Base-by-base conservation (phyloP, 768 basidiomycete genomes). In the Collybia nuda region DNA sequence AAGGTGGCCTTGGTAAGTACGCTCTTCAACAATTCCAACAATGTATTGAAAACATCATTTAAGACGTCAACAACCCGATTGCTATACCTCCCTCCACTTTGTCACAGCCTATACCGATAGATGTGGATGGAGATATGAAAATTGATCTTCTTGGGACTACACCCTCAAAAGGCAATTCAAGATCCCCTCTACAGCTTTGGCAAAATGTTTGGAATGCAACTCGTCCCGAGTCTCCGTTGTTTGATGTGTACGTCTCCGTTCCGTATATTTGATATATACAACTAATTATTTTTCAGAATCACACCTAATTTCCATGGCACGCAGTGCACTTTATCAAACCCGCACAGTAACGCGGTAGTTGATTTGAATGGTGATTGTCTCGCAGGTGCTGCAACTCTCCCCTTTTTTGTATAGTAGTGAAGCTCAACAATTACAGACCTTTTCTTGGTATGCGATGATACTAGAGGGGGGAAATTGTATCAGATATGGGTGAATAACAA, bases 311-410 rank as follows among this genome's bases (percentile, higher is more conserved):
- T 93, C 56, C 66, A 75, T 18, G 85, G 81, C 12, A 56, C 74
- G 23, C 82, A 84, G 38, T 99, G 97, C 67, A 77, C 70, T 8
- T 65, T 93, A n/a, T 80, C 90, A 9, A 85, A 86, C 55, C 95
- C 96, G 5, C 97, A 98, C 63, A 93, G 90, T 62, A 97, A 95
- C 67, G 95, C 94, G 0, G 88, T 94, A 15, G 80, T 98, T 4
- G 97, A 99, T 61, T 71, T 99, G 35, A 83, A 98, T 54, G 97
- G 97, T 11, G 97, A 99, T 66, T 98, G 97, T 66, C 76, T 97
- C 3, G 93, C 95, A 55, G 93, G 93, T 88, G 53, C 17, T 8
- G 26, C 15, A 11, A 17, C 42, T 28, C 37, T 19, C 12, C 38
- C 35, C 19, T 28, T 14, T 18, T 28, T 21, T 5, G 15, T 2